Evolutionary conservation across 768 basidiomycete genomes (phyloP).

Genomic region (Neoboletus magnificus): DNA sequence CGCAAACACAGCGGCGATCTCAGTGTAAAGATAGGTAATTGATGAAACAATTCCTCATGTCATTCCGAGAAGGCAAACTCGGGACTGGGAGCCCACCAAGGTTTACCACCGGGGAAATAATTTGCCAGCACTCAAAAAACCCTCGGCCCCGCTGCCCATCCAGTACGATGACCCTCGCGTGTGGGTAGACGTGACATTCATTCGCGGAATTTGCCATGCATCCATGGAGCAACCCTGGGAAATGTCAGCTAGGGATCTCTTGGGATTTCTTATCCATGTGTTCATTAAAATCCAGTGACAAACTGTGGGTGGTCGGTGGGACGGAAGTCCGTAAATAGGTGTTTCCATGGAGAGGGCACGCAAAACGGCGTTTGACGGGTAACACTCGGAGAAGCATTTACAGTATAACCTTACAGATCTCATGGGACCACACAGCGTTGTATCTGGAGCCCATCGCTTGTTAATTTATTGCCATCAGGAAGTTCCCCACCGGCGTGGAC

Average conservation of each 20-base stretch:
- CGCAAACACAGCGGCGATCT: slow-evolving; percentile 3
- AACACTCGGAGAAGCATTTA: not conserved
- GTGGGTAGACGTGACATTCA: not conserved
- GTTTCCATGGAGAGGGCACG: slow-evolving; percentile 9
- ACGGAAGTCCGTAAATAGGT: slow-evolving; percentile 3
- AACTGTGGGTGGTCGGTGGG: not conserved
- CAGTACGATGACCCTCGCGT: not conserved
- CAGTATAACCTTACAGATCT: slow-evolving; percentile 1
- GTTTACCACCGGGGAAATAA: not conserved
- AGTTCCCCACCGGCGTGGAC: not conserved
- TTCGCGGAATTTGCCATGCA: not conserved
- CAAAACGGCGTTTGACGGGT: not conserved
- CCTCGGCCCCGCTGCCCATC: not conserved
- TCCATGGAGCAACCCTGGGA: slow-evolving; percentile 5
- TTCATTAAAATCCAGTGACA: not conserved
- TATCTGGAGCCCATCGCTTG: not conserved
- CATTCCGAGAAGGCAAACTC: not conserved
- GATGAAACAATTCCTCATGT: slow-evolving; percentile 2
- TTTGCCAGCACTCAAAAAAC: not conserved
- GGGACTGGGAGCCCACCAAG: not conserved
- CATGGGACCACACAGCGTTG: not conserved
- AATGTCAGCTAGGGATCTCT: not conserved
- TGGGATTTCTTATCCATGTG: not conserved
- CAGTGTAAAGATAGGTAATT: not conserved
- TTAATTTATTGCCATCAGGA: not conserved